Base-by-base conservation (phyloP, 768 basidiomycete species). In the Amanita fuliginea region DNA sequence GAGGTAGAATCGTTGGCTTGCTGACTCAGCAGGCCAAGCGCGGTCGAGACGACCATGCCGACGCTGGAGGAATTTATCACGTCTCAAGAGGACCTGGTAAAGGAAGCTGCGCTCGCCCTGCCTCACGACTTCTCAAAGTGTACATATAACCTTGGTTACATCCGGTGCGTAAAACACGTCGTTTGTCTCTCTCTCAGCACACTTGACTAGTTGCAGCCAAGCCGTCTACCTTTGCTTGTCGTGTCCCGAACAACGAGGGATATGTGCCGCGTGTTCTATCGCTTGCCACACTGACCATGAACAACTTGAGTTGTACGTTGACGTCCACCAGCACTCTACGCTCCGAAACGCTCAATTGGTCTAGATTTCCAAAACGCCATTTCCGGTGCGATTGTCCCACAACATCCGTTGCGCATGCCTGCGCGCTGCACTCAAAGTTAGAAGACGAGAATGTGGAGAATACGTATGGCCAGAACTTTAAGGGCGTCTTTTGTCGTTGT, bases 331-430 rank as follows among this genome's bases (percentile, higher is more conserved):
- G 28, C 7, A 9, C 35, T 54, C 26, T 28, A 48, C 47, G 32
- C 49, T 32, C 9, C 30, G 3, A 4, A 11, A 51, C 44, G 48
- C 45, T 43, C 28, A 54, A 48, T 32, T 22, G 36, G 40, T 26
- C 16, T 39, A 77, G 75, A 52, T 91, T 92, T 65, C 87, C 88
- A 1, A 92, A 92, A 61, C 77, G 88, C 55, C 66, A 72, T 51
- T 90, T 91, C 59, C 78, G 83, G 30, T 92, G 89, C 59, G 89
- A 92, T 63, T 92, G 89, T 61, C 86, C 89, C 3, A 91, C 89
- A 14, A 51, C 64, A 10, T 69, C 76, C 4, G 64, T 89, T 18
- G 57, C 73, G 0, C 81, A 83, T 53, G 47, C 69, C 2, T 92
- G 89, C 62, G 74, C 77, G 18, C 65, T 91, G 21, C 82, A 86